Base-by-base conservation (phyloP, 2,329 filamentous ascomycete species). In the Fragosphaeria purpurea region DNA sequence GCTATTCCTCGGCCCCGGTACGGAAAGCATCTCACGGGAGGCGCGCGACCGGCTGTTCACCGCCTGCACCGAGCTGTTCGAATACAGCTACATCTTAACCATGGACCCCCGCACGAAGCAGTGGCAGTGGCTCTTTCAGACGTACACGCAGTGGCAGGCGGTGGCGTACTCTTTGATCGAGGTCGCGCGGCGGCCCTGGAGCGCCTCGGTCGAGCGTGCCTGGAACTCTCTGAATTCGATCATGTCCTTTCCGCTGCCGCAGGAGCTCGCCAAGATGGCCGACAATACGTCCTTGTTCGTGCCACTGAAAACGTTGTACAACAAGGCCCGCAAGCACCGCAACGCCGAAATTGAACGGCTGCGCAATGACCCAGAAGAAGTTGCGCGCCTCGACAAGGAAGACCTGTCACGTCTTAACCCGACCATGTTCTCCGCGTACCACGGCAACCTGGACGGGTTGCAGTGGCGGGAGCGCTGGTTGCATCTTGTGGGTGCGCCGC, bases 51-150 rank as follows among this genome's bases (percentile, higher is more conserved):
- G 69, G 35, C 62, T 80, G 0, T 70, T 79, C 4, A 65, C 72
- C 41, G 67, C 74, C 0, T 74, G 72, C 3, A 71, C 78, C 13
- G 76, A 79, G 54, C 67, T 79, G 1, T 74, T 76, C 41, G 76
- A 80, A 58, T 78, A 77, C 56, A 77, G 72, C 52, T 71, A 76
- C 54, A 65, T 71, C 1, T 61, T 82, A n/a, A 77, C 75, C 47
- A 64, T 68, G 3, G 75, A 80, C 50, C 63, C 65, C 3, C 65
- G 64, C 12, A 71, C 68, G 48, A 69, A 68, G 8, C 72, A 73
- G 44, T 80, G 74, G 71, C 73, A 74, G 13, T 82, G 78, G 78
- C 64, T 79, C 6, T 80, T 77, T 60, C 73, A 79, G 56, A 77
- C 75, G 0, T 80, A 79, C 58, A 76, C 72, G 0, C 76, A 80